Base-by-base conservation (phyloP, 441 rosid genomes). In the Adansonia grandidieri region DNA sequence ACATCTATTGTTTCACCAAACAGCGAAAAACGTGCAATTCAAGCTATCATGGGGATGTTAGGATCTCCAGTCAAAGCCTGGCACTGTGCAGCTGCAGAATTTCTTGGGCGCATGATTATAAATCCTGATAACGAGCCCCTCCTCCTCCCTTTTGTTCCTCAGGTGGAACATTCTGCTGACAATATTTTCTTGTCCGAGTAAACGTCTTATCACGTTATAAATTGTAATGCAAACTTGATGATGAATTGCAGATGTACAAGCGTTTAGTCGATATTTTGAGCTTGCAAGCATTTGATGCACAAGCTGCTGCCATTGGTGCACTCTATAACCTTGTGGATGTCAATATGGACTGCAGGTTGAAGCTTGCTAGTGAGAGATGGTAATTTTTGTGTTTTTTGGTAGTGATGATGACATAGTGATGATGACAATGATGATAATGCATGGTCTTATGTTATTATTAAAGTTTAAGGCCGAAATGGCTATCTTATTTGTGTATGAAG, bases 281-380 rank as follows among this genome's bases (percentile, higher is more conserved):
- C 90, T 78, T 84, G 50, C 96, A 68, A 37, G 93, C 95, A 7
- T 65, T 83, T 68, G 99, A 96, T 83, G 96, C 98, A 24, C 99
- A 96, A 89, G 98, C 97, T 14, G 97, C 97, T 73, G 94, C 97
- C 64, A 88, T 96, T 75, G 98, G 97, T n/a, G 98, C 98, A 40
- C 92, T 93, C 17, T 94, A 96, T 81, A 96, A 94, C 85, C 97
- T 96, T 61, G 91, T 91, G 45, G 99, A 94, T 78, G 95, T 94
- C 71, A 91, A 94, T 83, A 86, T 94, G 97, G 99, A 94, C 84
- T 92, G 97, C 88, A 90, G 92, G 86, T 84, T 96, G 87, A 96
- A 94, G 92, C 97, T 96, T 68, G 98, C 97, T 14, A 84, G 86
- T 77, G 99, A 96, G 82, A 83, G 99, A 92, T 96, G 99, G 99